A percentile compares a stretch with the other conserved stretches of the same genome.
Evolutionary conservation across 2,329 filamentous ascomycete genomes (phyloP).

Genomic region (Talaromyces sp.): DNA sequence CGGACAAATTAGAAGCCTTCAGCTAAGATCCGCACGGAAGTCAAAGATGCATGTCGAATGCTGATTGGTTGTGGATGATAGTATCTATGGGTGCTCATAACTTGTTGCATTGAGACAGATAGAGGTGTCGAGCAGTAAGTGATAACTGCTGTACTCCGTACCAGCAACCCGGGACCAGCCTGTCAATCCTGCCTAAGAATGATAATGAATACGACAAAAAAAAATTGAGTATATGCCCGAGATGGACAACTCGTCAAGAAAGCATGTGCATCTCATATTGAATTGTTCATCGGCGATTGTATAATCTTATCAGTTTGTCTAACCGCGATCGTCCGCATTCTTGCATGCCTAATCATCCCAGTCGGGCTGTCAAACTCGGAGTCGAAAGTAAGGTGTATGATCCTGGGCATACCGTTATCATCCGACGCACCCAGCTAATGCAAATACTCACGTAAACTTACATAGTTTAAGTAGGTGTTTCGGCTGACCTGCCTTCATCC

Average conservation of each 20-base stretch:
- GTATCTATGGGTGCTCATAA: too few relatives aligned
- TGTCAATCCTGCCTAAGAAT: too few relatives aligned
- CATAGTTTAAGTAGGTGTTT: not conserved
- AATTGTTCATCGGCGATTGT: not conserved
- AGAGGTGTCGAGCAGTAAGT: too few relatives aligned
- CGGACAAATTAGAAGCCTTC: not conserved
- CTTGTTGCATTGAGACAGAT: too few relatives aligned
- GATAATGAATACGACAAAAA: not conserved
- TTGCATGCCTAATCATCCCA: not conserved
- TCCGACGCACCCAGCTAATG: not conserved
- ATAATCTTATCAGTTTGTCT: not conserved
- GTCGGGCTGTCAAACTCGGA: not conserved
- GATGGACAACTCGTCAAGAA: not conserved
- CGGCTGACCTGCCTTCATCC: not conserved
- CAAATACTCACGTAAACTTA: not conserved
- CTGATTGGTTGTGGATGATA: conserved; percentile 5
- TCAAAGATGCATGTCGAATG: not conserved
- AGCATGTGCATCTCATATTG: not conserved
- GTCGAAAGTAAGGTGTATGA: not conserved
- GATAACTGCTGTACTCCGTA: too few relatives aligned
- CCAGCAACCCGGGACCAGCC: too few relatives aligned
- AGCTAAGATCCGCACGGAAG: not conserved
- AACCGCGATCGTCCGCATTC: not conserved
- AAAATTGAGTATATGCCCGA: not conserved
- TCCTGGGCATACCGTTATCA: not conserved